phyloP scores from a whole-genome alignment of 805 yeast species.

The Pichia nakasei region DNA sequence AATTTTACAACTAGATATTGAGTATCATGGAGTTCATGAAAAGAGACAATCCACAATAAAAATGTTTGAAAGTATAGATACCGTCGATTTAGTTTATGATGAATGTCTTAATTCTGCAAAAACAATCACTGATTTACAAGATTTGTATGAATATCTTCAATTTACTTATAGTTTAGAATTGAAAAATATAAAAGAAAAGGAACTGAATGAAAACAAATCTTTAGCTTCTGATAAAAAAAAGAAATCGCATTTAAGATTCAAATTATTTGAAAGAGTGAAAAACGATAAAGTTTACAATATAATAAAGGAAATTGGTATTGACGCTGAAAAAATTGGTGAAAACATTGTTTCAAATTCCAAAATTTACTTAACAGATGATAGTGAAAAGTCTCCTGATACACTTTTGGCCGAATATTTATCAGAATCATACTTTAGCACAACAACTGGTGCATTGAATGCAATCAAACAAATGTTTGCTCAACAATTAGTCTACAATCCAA shows the following conservation, averaged over 20 bases:
- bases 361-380: constrained; percentile 66
- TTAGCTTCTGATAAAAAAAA: constrained; percentile 15
- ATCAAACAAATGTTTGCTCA: constrained; percentile 70
- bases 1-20: constrained; percentile 76
- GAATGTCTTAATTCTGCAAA: constrained; percentile 48
- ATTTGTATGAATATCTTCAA: constrained; percentile 72
- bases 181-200: constrained; percentile 30
- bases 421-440: constrained; percentile 44
- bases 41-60: constrained; percentile 54
- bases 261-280: constrained; percentile 59
- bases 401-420: constrained; percentile 35
- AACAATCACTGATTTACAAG: constrained; percentile 75
- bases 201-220: constrained; percentile 6
- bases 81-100: constrained; percentile 48
- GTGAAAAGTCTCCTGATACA: constrained; percentile 49
- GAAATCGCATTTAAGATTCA: constrained; percentile 52
- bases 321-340: constrained; percentile 76
- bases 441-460: constrained; percentile 47
- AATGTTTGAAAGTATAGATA: constrained; percentile 43
- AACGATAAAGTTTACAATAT: constrained; percentile 55
- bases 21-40: constrained; percentile 74
- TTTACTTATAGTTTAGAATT: constrained; percentile 59
- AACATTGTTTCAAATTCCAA: constrained; percentile 61
- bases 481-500: constrained; percentile 73
- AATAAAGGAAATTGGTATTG: constrained; percentile 63